These are phyloP conservation scores for Talaromyces sp. DNA, from an alignment of 2,329 filamentous ascomycete genomes.

Conservation along the genomic window DNA sequence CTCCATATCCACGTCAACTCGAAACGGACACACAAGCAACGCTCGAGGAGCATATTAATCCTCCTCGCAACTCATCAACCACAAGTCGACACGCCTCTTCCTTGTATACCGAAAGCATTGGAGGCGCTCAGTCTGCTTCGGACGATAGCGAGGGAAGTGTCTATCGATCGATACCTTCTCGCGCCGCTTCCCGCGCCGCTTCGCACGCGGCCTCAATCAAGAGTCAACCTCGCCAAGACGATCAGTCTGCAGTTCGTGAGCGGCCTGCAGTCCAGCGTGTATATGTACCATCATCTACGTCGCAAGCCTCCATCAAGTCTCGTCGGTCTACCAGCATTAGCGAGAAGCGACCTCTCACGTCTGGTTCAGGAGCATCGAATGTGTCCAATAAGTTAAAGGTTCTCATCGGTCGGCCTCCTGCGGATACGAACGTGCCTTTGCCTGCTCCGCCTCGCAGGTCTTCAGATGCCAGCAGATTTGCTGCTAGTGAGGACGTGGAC, in stretches of 20 bases:
- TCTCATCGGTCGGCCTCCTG: conserved; percentile 34
- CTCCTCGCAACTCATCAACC: conserved; percentile 7
- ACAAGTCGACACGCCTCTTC: conserved; percentile 15
- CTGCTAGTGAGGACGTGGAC: conserved; percentile 37
- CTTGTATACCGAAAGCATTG: conserved; percentile 21
- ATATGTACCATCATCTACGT: conserved; percentile 27
- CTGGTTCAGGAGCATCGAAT: conserved; percentile 39
- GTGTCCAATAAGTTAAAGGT: conserved; percentile 43
- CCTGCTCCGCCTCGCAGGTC: conserved; percentile 34
- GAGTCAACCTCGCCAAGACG: conserved; percentile 26
- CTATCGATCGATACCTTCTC: conserved; percentile 24
- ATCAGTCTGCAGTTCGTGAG: conserved; percentile 29
- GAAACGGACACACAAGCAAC: conserved; percentile 5
- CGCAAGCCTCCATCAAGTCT: conserved; percentile 28
- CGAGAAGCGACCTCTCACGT: conserved; percentile 39
- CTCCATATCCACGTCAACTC: conserved; percentile 19
- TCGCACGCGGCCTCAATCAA: conserved; percentile 25
- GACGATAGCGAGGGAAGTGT: conserved; percentile 28
- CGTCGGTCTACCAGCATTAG: conserved; percentile 40
- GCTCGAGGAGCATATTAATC: conserved; percentile 9
- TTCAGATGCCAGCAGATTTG: conserved; percentile 35
- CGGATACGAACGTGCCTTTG: conserved; percentile 24
- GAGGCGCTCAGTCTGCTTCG: conserved; percentile 28
- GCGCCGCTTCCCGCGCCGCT: conserved; percentile 28
- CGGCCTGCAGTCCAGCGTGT: conserved; percentile 43